Evolutionary conservation across 2,329 filamentous ascomycete species (phyloP).

Genomic region (Trichoderma asperellum): DNA sequence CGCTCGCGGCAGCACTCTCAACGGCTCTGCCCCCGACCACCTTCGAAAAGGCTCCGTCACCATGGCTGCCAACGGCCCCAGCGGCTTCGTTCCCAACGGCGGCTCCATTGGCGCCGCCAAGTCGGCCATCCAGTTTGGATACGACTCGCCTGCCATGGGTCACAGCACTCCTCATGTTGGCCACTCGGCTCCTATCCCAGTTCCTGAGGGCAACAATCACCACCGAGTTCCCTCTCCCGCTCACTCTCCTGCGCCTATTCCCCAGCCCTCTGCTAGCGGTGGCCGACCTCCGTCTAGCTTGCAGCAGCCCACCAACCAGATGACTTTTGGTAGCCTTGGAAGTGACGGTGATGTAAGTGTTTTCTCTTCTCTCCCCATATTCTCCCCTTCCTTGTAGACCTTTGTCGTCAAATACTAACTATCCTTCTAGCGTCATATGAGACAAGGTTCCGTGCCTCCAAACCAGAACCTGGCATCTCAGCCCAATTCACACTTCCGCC

Average conservation of each 20-base stretch:
- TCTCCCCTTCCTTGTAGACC: not conserved
- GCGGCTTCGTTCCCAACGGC: slow-evolving; percentile 77
- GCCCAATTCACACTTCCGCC: slow-evolving; percentile 74
- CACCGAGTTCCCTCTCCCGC: slow-evolving; percentile 81
- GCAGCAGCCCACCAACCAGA: slow-evolving; percentile 67
- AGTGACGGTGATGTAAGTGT: slow-evolving; percentile 78
- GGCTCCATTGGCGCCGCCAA: slow-evolving; percentile 62
- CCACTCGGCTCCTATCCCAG: slow-evolving; percentile 62
- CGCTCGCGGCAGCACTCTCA: slow-evolving; percentile 65
- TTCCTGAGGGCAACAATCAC: slow-evolving; percentile 56
- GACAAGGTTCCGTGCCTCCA: slow-evolving; percentile 66
- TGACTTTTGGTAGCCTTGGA: slow-evolving; percentile 82
- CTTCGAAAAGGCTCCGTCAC: slow-evolving; percentile 86
- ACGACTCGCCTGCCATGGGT: slow-evolving; percentile 65
- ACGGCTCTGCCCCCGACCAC: slow-evolving; percentile 74
- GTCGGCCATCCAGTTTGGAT: slow-evolving; percentile 80
- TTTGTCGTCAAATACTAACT: not conserved
- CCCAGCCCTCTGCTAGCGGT: slow-evolving; percentile 80
- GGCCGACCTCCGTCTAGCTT: slow-evolving; percentile 82
- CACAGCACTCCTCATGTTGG: slow-evolving; percentile 68
- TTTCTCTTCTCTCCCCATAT: slow-evolving; percentile 28
- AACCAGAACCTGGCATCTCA: slow-evolving; percentile 65
- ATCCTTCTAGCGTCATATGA: slow-evolving; percentile 65
- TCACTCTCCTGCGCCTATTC: slow-evolving; percentile 90
- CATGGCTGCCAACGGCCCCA: slow-evolving; percentile 82